Base-by-base conservation (phyloP, 495 filamentous ascomycete genomes). In the Pseudomonodictys pantanalensis region DNA sequence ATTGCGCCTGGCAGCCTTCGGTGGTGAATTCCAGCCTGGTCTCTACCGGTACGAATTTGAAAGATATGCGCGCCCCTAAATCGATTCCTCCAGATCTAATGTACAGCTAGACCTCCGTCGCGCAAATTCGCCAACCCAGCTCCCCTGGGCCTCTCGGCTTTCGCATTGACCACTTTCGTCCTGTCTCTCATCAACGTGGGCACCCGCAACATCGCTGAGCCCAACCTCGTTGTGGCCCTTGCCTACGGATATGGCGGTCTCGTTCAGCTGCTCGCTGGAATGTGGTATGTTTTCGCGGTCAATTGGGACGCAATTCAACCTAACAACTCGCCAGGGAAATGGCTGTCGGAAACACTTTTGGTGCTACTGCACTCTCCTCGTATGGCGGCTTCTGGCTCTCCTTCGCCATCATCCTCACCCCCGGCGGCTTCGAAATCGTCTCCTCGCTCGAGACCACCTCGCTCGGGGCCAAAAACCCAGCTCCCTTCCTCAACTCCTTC, bases 301-400 rank as follows among this genome's bases (percentile, higher is more conserved):
- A 38, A 18, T 6, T 18, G 38, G 3, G 7, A 23, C 22, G 1
- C 18, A 41, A 7, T 35, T 15, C 10, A 25, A 58, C 29, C 50
- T 62, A 17, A 62, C 30, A 32, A 11, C 4, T 0, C 24, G 7
- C 5, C 62, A 96, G 91, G 93, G 93, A 97, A 83, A 96, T 96
- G 91, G 93, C 92, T 54, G 84, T 95, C 8, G 93, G 92, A 60
- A 97, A 78, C 83, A 96, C 93, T 39, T 98, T 98, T 60, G 93
- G 91, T 85, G 93, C 92, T 53, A 97, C 92, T 50, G 93, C 93
- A 49, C 82, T 98, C 62, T 93, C 91, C 9, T 97, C 93, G 5
- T 98, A 92, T 73, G 93, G 93, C 65, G 93, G 92, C 64, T 98
- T 98, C 85, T 98, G 93, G 93, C 78, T 98, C 67, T 81, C 90